phyloP scores from a whole-genome alignment of 1,284 basidiomycete genomes.

The Butyriboletus regius region DNA sequence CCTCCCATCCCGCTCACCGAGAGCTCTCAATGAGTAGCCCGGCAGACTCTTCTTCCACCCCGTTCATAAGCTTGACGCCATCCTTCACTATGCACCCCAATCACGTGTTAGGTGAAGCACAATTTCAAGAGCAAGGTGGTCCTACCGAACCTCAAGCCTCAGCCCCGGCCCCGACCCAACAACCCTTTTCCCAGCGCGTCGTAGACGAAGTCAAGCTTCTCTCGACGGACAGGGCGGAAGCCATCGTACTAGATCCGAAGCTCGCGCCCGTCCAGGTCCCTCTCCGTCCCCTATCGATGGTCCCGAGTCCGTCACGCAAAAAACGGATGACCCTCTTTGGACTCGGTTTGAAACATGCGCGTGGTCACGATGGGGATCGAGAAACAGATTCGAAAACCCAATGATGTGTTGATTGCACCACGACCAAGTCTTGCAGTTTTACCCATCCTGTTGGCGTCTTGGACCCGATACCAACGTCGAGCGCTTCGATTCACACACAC shows the following conservation, averaged over 20 bases:
- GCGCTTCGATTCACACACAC: neutral
- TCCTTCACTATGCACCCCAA: constrained; percentile 10
- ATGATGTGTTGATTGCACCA: constrained; percentile 1
- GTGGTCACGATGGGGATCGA: neutral
- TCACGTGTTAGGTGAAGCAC: neutral
- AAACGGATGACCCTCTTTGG: constrained; percentile 21
- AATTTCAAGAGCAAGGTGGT: neutral
- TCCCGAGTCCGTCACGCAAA: constrained; percentile 12
- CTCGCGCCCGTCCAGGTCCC: constrained; percentile 32
- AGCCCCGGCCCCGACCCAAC: neutral
- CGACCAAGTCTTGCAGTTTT: neutral
- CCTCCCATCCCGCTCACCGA: neutral
- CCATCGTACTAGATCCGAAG: constrained; percentile 27
- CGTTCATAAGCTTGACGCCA: constrained; percentile 10
- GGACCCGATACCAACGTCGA: neutral
- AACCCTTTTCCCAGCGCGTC: constrained; percentile 9
- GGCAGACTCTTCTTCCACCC: constrained; percentile 12
- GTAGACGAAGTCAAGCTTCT: constrained; percentile 17
- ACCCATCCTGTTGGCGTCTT: neutral
- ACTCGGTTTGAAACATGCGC: constrained; percentile 13
- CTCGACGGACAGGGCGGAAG: constrained; percentile 24
- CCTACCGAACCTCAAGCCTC: neutral
- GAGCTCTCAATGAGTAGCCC: constrained; percentile 9
- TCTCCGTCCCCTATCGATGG: constrained; percentile 27
- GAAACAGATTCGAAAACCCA: neutral